Percentiles rank a stretch among this genome's conserved stretches.
These are phyloP conservation scores for Cyclotella atomus DNA, from an alignment of 108 stramenopile species.

Conservation along the genomic window DNA sequence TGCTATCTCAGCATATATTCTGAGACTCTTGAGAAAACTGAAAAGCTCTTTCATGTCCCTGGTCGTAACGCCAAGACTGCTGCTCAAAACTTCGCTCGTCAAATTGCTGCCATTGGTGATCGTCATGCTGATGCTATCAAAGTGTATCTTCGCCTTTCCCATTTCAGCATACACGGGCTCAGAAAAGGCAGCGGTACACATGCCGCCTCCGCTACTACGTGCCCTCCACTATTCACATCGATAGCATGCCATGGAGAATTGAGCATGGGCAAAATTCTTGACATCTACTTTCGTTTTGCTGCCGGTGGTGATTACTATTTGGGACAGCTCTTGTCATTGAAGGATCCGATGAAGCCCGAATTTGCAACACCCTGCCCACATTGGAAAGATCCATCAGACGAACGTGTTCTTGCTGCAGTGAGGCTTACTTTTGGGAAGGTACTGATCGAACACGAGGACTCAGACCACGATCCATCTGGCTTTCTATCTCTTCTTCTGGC, in stretches of 20 bases:
- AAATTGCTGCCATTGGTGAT: slow-evolving; percentile 1
- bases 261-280: slow-evolving; percentile 45
- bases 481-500: slow-evolving; percentile 19
- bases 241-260: slow-evolving; percentile 50
- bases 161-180: slow-evolving; percentile 9
- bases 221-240: slow-evolving; percentile 39
- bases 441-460: slow-evolving; percentile 1
- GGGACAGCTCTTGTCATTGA: slow-evolving; percentile 34
- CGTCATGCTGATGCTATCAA: neutral
- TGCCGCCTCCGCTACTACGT: slow-evolving; percentile 42
- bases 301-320: slow-evolving; percentile 47
- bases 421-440: slow-evolving; percentile 6
- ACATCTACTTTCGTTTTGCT: slow-evolving; percentile 50
- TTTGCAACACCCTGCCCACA: slow-evolving; percentile 47
- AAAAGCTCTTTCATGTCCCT: neutral
- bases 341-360: slow-evolving; percentile 22
- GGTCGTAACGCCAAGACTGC: neutral
- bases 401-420: neutral
- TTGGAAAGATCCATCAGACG: slow-evolving; percentile 9
- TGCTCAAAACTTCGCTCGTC: slow-evolving; percentile 4
- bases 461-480: slow-evolving; percentile 14
- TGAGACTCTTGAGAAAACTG: neutral
- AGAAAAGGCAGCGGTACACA: slow-evolving; percentile 42
- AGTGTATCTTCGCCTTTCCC: neutral
- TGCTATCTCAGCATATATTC: neutral